phyloP scores from a whole-genome alignment of 768 basidiomycete species.

The Tricholoma saponaceum region DNA sequence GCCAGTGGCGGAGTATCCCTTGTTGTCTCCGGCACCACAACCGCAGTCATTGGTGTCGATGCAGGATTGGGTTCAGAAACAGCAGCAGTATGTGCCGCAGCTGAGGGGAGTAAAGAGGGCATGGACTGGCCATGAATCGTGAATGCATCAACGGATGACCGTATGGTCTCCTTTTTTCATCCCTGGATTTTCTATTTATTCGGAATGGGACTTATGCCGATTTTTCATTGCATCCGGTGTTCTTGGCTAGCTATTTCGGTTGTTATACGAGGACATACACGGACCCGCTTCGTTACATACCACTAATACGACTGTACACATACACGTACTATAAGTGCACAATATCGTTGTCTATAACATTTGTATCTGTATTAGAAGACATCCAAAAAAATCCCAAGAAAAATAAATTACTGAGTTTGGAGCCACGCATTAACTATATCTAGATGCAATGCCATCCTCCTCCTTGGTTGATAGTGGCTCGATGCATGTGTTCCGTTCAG shows the following conservation, averaged over 20 bases:
- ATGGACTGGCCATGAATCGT: not conserved
- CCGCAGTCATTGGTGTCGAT: not conserved
- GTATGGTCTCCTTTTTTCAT: not conserved
- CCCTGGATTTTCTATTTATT: not conserved
- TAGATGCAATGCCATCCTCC: no score
- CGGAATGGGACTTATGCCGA: not conserved
- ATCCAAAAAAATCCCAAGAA: no score
- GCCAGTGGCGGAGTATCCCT: not conserved
- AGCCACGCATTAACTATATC: no score
- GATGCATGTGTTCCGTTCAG: no score
- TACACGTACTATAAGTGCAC: not conserved
- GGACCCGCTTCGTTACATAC: not conserved
- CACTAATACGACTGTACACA: not conserved
- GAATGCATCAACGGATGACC: not conserved
- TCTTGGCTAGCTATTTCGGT: not conserved
- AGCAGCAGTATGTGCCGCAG: not conserved
- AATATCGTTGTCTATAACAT: not conserved
- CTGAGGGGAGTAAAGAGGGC: not conserved
- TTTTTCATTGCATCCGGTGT: not conserved
- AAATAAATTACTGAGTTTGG: no score
- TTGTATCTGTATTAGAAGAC: not conserved
- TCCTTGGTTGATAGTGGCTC: no score
- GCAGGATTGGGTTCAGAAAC: not conserved
- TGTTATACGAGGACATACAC: not conserved
- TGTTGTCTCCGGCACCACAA: not conserved